Base-by-base conservation (phyloP, 2,329 filamentous ascomycete genomes). In the Fusarium duplospermum region DNA sequence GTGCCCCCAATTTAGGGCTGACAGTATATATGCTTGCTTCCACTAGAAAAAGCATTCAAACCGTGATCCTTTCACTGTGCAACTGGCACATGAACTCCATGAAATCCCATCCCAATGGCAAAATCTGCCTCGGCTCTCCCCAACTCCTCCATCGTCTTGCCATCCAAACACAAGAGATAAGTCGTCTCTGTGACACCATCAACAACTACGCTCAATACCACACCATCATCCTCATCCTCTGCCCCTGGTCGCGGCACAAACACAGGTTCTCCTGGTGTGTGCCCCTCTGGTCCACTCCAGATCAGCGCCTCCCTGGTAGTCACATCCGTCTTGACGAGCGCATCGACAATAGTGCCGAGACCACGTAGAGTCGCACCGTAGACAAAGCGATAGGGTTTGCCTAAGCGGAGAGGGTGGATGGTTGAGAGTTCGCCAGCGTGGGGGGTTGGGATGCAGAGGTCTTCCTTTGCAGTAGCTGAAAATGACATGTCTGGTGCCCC, bases 211-310 rank as follows among this genome's bases (percentile, higher is more conserved):
- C 84, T 89, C 66, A 93, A 77, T 22, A 93, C 65, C 1, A 90
- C 87, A 0, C 91, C 91, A 64, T 91, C 90, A 74, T 94, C 92
- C 77, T 93, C 91, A 0, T 83, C 85, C 5, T 72, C 75, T 0
- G 84, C 80, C 7, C 77, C 82, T 5, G 84, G 83, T 9, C 82
- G 78, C 1, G 87, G 83, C 2, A 94, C 85, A 70, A 94, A 94
- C 35, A 94, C 90, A 0, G 92, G 86, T 80, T 94, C 93, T 2
- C 92, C 89, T 0, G 93, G 92, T 0, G 90, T 92, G 75, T 94
- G 91, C 0, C 88, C 90, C 2, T 83, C 79, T 0, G 85, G 84
- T 0, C 85, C 85, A 13, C 87, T 85, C 92, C 92, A 94, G 69
- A 88, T 84, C 4, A 87, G 70, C 0, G 85, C 84, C 31, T 86